Base-by-base conservation (phyloP, 2,329 filamentous ascomycete genomes). In the Leptographium lundbergii region DNA sequence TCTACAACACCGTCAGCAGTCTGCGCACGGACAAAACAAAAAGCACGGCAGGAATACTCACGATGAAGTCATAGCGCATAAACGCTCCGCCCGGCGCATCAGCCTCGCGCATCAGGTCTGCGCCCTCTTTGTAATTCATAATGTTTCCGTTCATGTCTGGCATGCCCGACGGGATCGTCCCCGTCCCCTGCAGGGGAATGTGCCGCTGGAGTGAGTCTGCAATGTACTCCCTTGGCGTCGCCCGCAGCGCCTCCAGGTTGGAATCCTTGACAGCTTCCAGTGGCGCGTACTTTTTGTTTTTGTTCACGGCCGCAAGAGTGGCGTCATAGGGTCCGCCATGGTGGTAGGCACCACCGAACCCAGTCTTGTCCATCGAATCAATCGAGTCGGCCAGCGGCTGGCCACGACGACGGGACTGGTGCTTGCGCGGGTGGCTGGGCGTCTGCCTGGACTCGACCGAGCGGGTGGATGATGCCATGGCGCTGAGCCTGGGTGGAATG, bases 321-420 rank as follows among this genome's bases (percentile, higher is more conserved):
- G 91, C 89, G 69, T 97, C 92, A 66, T 88, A 97, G 0, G 92
- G 92, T 0, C 92, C 91, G 63, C 87, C 89, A 67, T 97, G 92
- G 70, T 96, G 92, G 71, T 95, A 96, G 2, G 79, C 73, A 22
- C 78, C 79, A 56, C 81, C 80, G 48, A 78, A 71, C n/a, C 80
- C 71, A 3, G 79, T 75, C 57, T 75, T 78, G 68, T 96, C 92
- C 1, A 97, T 81, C 6, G 77, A 75, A 69, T 96, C 92, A 66
- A 97, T 94, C 10, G 79, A 77, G 70, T 97, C 91, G 1, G 89
- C 81, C 29, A 85, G 81, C 19, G 86, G 78, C 66, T 85, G 76
- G 66, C 79, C 81, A 69, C 82, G 85, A 65, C 77, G 80, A 68
- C 85, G 57, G 0, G 78, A 69, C 87, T 85, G 2, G 81, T 81